Evolutionary conservation across 2,329 filamentous ascomycete species (phyloP).

Genomic region (Akanthomyces uredinophilus): DNA sequence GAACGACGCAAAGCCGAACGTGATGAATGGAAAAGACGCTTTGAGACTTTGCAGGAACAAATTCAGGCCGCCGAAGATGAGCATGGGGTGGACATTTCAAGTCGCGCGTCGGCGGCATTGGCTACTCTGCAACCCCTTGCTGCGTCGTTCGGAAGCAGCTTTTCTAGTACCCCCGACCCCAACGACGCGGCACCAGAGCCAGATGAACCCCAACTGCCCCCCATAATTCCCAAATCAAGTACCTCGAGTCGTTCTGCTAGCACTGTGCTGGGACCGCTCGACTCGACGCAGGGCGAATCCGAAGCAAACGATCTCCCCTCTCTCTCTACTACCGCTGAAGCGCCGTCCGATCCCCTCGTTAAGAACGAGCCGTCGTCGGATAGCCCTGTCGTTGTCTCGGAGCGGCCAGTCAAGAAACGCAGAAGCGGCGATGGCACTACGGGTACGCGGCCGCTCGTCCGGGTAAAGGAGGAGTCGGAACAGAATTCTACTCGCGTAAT

Average conservation of each 20-base stretch:
- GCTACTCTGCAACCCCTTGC: background rate
- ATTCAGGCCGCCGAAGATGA: constrained; percentile 39
- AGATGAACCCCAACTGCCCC: constrained; percentile 23
- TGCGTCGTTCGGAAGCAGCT: constrained; percentile 5
- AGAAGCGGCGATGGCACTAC: constrained; percentile 29
- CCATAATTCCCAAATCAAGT: constrained; percentile 21
- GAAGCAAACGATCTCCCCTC: constrained; percentile 23
- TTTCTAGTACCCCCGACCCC: constrained; percentile 8
- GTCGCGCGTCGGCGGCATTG: background rate
- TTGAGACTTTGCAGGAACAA: constrained; percentile 37
- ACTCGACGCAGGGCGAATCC: constrained; percentile 27
- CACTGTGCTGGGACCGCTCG: constrained; percentile 14
- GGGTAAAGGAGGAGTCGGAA: constrained; percentile 38
- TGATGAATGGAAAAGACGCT: constrained; percentile 42
- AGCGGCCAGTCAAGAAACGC: constrained; percentile 44
- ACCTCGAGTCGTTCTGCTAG: background rate
- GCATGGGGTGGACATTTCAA: constrained; percentile 27
- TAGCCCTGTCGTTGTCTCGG: constrained; percentile 44
- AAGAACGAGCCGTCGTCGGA: constrained; percentile 54
- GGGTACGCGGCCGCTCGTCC: constrained; percentile 23
- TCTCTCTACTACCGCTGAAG: constrained; percentile 15
- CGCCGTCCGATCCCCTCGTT: constrained; percentile 22
- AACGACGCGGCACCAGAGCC: constrained; percentile 11
- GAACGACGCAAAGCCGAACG: constrained; percentile 37
- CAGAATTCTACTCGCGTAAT: constrained; percentile 27